Base-by-base conservation (phyloP, 768 basidiomycete species). In the Coprinellus micaceus region DNA sequence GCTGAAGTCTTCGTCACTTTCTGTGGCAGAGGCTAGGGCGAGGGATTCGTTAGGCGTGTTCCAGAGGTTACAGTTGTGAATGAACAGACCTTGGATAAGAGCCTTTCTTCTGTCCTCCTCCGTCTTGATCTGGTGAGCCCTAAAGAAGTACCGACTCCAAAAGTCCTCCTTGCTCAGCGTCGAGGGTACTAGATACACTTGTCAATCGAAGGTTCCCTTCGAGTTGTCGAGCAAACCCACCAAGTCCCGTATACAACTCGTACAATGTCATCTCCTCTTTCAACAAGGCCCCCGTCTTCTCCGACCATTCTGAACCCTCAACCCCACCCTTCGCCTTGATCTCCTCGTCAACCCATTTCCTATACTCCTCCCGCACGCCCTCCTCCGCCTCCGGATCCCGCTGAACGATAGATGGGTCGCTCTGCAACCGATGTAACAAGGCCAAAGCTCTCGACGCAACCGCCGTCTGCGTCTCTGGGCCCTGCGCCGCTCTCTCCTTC, bases 141-240 rank as follows among this genome's bases (percentile, higher is more conserved):
- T 82, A 82, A 94, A 97, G 74, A 94, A 94, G 73, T 91, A 96
- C 6, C 94, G 82, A 37, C 79, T 79, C 94, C 94, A 96, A 70
- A 95, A 97, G 13, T 74, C 74, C 44, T 83, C 80, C 50, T 78
- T 77, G 1, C 80, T 76, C 68, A 93, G 73, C 50, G 76, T 75
- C 11, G 80, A 76, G 1, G 91, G 90, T 2, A 92, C 92, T 94
- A 60, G n/a, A 22, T 4, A 25, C 28, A 40, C 50, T 57, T 15
- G 43, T 52, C 25, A 37, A 30, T 15, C n/a, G 17, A 28, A 53
- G 64, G 36, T 58, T 33, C 33, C 10, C 47, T 44, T 44, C 11
- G 7, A 44, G 41, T 11, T 7, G 17, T 58, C 43, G 49, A 54
- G 37, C 22, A 41, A 24, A 61, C 66, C 44, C 61, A 91, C 92